A percentile compares a stretch with the other conserved stretches of the same genome.
Conservation (phyloP, 1,139 yeast species). For the Pichia sp. region DNA sequence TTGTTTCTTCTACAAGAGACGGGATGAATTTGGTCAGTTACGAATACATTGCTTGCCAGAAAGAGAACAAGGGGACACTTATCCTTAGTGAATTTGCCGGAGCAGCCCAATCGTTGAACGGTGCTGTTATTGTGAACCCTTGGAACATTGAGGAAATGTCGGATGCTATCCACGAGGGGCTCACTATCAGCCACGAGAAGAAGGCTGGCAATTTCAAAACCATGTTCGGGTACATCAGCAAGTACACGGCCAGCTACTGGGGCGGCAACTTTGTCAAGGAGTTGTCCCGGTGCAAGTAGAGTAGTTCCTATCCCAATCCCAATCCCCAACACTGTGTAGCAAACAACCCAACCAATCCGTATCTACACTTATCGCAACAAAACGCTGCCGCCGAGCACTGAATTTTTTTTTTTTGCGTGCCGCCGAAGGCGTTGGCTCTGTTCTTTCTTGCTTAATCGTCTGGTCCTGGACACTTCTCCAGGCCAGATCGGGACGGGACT, state of each 20-base stretch:
- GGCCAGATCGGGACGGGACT: not conserved
- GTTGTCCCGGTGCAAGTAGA: conserved; percentile 32
- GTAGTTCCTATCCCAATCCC: no score
- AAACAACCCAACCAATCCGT: no score
- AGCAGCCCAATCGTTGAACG: conserved; percentile 96
- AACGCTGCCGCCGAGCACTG: not conserved
- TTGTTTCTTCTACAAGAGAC: conserved; percentile 91
- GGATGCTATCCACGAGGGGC: conserved; percentile 77
- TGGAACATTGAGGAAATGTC: conserved; percentile 97
- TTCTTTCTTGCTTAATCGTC: not conserved
- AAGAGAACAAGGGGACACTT: conserved; percentile 76
- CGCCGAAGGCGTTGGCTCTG: no score
- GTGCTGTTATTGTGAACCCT: conserved; percentile 90
- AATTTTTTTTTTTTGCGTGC: no score
- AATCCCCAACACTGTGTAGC: no score
- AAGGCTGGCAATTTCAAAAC: conserved; percentile 70
- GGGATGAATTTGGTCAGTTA: conserved; percentile 97
- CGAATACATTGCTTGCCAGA: conserved; percentile 95
- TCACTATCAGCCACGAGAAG: conserved; percentile 80
- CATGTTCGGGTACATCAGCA: conserved; percentile 78
- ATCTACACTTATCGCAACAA: not conserved
- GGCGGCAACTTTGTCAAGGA: conserved; percentile 95
- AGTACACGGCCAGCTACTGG: conserved; percentile 95
- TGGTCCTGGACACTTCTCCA: not conserved
- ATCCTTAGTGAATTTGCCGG: conserved; percentile 95